Evolutionary conservation across 345 rosid genomes (phyloP), one percentile per base, ranked within the genome.

Genomic region (Excoecaria cochinchinensis): DNA sequence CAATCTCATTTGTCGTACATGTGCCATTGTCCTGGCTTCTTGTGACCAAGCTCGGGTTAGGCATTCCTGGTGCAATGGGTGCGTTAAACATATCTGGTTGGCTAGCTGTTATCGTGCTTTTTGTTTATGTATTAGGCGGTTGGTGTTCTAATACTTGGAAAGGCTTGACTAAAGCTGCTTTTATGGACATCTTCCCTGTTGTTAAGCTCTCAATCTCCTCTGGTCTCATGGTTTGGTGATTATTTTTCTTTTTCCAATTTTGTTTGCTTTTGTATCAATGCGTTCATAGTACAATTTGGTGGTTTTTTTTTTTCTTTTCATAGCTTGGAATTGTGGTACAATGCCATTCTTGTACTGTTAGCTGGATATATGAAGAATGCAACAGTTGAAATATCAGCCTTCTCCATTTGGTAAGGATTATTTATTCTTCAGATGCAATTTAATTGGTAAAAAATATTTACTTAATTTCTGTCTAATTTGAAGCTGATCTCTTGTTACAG

Each of bases 251-350:
- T 15, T 47, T 57, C 39, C 39, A 22, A 61, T 39, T 50, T 1
- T 53, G n/a, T 79, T 3, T 42, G 3, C 39, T 17, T 55, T 6
- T 13, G 8, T 52, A 12, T 63, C 21, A 24, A 24, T 15, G 11
- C 25, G 42, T 61, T 61, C 4, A 61, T 25, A 21, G 9, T 56
- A 6, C 24, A 19, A 19, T 56, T 56, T 56, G 8, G 44, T 42
- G 1, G 17, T 5, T 70, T 7, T 24, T 53, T 31, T 64, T 56
- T 40, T 16, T 39, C n/a, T 5, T 67, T 55, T 21, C 38, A 79
- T 69, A 93, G 98, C 85, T 88, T 93, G 64, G 97, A 91, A 85
- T 65, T 90, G 3, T 93, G 98, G 98, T 93, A 91, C 84, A 61
- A 70, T 81, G 83, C 92, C 10, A 59, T 93, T 47, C 80, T 93